These are phyloP conservation scores for Aquanectria penicillioides DNA, from an alignment of 2,329 filamentous ascomycete species.

Conservation along the genomic window DNA sequence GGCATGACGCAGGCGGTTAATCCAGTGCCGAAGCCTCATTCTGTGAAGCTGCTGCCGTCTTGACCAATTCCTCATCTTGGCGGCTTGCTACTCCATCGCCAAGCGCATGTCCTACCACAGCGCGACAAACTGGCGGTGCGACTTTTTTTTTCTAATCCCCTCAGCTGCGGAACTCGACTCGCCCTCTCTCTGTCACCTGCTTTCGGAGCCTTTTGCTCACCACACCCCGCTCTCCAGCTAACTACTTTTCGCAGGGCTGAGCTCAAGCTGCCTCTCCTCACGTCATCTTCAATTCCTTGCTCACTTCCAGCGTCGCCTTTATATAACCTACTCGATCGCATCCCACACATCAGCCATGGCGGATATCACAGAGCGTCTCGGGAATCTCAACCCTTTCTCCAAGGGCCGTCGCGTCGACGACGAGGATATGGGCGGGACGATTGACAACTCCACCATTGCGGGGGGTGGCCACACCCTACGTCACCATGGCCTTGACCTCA, in stretches of 20 bases:
- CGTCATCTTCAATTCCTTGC: constrained; percentile 20
- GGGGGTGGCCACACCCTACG: constrained; percentile 68
- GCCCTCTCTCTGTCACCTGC: not conserved
- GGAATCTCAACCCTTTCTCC: constrained; percentile 45
- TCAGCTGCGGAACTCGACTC: not conserved
- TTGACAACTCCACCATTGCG: constrained; percentile 57
- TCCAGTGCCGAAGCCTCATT: not conserved
- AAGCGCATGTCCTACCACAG: not conserved
- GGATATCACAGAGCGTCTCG: constrained; percentile 43
- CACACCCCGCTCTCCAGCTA: constrained; percentile 16
- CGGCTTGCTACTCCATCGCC: constrained; percentile 8
- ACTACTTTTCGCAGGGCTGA: constrained; percentile 23
- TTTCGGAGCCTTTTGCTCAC: not conserved
- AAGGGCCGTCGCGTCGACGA: constrained; percentile 42
- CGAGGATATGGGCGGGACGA: constrained; percentile 48
- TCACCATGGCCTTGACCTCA: constrained; percentile 61
- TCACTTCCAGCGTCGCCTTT: constrained; percentile 7
- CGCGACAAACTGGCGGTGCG: not conserved
- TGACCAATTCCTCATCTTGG: constrained; percentile 7
- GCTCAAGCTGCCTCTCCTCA: constrained; percentile 23
- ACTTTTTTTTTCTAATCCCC: not conserved
- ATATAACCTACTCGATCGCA: not conserved
- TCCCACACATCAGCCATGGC: constrained; percentile 16
- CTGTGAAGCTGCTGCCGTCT: constrained; percentile 1
- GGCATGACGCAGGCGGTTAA: constrained; percentile 29